Base-by-base conservation (phyloP, 352 stramenopile genomes). In the Globisporangium polare region DNA sequence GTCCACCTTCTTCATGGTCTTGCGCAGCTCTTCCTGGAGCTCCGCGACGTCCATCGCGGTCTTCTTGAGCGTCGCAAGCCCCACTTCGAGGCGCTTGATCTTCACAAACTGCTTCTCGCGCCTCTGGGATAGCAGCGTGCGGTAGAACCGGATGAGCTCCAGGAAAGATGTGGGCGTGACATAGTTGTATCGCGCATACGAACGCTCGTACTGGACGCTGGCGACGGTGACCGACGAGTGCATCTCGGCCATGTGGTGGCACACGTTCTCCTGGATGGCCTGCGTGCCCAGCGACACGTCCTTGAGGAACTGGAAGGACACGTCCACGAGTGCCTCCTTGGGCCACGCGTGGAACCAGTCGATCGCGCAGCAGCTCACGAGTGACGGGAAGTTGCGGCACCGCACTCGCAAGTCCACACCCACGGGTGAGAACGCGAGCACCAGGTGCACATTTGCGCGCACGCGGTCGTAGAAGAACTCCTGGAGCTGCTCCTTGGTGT, bases 301-400 rank as follows among this genome's bases (percentile, higher is more conserved):
- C 13, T 91, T 76, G 5, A 97, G 65, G 51, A 97, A 97, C 22
- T 88, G 76, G 37, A 94, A 66, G 8, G 89, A 89, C 2, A 97
- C 90, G 55, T 91, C 86, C 1, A 96, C 77, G 3, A 97, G 76
- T 5, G 87, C 86, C 62, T 96, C 90, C 60, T 88, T 89, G 0
- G 92, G 90, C 91, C 92, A 98, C 35, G 86, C 73, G 47, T 97
- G 90, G 65, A 98, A 98, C 89, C 89, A 96, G 61, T 97, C 72
- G 63, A 97, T 93, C 3, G 72, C 71, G 43, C 86, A 93, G 50
- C 71, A 88, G 49, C 65, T 80, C 15, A 95, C 77, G 2, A 97
- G 57, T 13, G 78, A 71, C 7, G 88, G 89, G 58, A 97, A 96
- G n/a, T 85, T 73, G 2, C 91, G 76, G 45, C 83, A 88, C 2